Base-by-base conservation (phyloP, 805 yeast genomes). In the Candida broadrunensis region DNA sequence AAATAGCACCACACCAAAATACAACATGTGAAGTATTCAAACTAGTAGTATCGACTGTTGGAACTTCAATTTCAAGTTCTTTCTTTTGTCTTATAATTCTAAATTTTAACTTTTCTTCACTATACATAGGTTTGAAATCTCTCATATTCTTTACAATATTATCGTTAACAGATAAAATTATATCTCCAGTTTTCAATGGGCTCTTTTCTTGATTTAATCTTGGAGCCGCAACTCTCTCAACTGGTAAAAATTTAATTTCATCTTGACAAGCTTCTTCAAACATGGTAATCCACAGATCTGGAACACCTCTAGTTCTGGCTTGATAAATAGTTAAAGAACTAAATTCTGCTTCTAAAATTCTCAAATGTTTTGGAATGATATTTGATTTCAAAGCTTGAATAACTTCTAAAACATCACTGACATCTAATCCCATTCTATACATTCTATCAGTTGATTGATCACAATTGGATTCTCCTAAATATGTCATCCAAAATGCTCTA, bases 271-370 rank as follows among this genome's bases (percentile, higher is more conserved):
- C 75, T 19, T 74, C 70, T 58, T 87, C 95, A 56, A 87, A 74
- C 46, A 70, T 72, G 26, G 70, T 55, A 45, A 90, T 84, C 95
- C 95, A 88, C 33, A 78, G 79, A 50, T 86, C 91, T 0, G 93
- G 78, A 17, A 89, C 95, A n/a, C 95, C 95, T 54, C 87, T 75
- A 34, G 86, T 77, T 61, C 96, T 79, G 2, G 95, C 95, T 54
- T 80, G 83, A 19, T 81, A 74, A 18, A 88, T 69, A 2, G 87
- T 75, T 25, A 85, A 68, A 0, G 89, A 72, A 13, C 77, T 75
- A 50, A 88, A 81, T 52, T 88, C 97, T 27, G 87, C 83, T 55
- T 89, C 96, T 37, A 90, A 72, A 36, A 88, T 80, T 45, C 85
- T 73, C 32, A 81, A 56, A 21, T 73, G 67, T 26, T 52, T 49